These are phyloP conservation scores for Cladophialophora psammophila DNA, from an alignment of 2,329 filamentous ascomycete species.

Conservation along the genomic window DNA sequence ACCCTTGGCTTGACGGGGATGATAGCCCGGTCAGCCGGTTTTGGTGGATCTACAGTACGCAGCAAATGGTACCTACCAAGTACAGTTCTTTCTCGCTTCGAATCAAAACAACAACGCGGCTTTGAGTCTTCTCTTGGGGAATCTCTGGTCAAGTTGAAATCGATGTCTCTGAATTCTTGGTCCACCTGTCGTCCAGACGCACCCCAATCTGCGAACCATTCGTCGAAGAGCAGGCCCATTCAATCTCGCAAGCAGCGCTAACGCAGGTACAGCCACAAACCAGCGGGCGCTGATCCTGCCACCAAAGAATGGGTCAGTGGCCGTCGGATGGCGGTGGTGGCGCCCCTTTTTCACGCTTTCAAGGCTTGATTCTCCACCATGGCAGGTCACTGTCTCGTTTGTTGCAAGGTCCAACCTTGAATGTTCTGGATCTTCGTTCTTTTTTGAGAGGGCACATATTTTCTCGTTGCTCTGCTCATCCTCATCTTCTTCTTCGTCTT, in stretches of 20 bases:
- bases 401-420: constrained; percentile 14
- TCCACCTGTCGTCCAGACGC: background rate
- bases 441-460: background rate
- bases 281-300: constrained; percentile 20
- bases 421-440: constrained; percentile 5
- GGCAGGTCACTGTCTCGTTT: constrained; percentile 1
- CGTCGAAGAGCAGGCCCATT: constrained; percentile 15
- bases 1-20: background rate
- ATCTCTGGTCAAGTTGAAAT: constrained; percentile 11
- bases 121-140: background rate
- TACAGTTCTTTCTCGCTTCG: background rate
- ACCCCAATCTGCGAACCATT: constrained; percentile 5
- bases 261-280: constrained; percentile 29
- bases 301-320: constrained; percentile 7
- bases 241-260: constrained; percentile 22
- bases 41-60: background rate
- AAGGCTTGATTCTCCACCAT: constrained; percentile 5
- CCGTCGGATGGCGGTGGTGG: constrained; percentile 16
- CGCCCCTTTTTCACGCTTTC: constrained; percentile 16
- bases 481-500: too few relatives aligned
- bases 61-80: too few relatives aligned
- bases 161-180: constrained; percentile 5
- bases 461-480: background rate
- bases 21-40: background rate
- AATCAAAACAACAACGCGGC: background rate